phyloP scores from a whole-genome alignment of 805 yeast genomes.

The Pichia kluyveri region DNA sequence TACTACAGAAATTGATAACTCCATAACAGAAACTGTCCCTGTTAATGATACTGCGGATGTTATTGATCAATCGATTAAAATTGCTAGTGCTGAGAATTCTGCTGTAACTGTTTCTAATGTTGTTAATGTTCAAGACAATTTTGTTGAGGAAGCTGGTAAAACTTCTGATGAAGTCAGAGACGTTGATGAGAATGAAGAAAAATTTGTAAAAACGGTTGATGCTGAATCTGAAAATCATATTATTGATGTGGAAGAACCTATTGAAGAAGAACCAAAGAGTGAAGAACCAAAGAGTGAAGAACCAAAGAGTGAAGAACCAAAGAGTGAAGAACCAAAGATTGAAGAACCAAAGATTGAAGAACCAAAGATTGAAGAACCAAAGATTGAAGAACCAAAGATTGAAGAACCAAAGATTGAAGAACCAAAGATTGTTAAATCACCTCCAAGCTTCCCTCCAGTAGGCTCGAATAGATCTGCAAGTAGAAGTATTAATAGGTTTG shows the following conservation, averaged over 20 bases:
- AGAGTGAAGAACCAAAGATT: neutral
- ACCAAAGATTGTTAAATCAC: neutral
- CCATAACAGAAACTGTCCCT: no score
- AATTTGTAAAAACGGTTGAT: neutral
- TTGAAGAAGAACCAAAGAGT: neutral
- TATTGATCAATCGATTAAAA: no score
- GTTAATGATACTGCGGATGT: no score
- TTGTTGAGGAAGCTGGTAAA: no score
- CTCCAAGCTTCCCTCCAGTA: neutral
- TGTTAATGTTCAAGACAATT: no score
- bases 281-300: neutral
- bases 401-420: neutral
- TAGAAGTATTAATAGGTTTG: slow-evolving; percentile 4
- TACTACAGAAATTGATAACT: no score
- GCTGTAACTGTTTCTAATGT: no score
- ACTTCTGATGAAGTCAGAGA: no score
- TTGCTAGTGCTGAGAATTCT: no score
- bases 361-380: neutral
- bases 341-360: neutral
- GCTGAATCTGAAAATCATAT: neutral
- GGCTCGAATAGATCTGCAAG: neutral
- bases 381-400: neutral
- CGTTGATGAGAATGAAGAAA: neutral
- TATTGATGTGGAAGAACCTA: neutral
- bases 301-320: neutral